These are phyloP conservation scores for Fusarium sp. DNA, from an alignment of 2,329 filamentous ascomycete species.

Conservation along the genomic window DNA sequence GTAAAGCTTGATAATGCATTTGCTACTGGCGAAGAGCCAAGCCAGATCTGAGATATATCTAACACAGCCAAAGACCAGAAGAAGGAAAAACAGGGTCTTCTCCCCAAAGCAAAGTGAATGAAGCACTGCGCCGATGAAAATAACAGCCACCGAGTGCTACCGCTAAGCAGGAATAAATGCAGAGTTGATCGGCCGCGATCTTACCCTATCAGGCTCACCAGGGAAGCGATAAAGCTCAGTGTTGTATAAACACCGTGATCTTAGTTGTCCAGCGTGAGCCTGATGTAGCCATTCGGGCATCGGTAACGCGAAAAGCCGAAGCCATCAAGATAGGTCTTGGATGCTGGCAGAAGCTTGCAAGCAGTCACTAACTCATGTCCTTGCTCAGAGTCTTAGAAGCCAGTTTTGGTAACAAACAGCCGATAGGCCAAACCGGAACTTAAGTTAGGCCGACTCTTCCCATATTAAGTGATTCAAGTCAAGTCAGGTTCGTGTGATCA, in stretches of 20 bases:
- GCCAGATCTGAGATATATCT: not conserved
- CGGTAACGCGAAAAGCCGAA: not conserved
- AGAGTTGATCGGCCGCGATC: not conserved
- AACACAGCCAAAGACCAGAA: not conserved
- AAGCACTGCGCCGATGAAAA: not conserved
- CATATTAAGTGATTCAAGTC: not conserved
- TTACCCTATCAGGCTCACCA: not conserved
- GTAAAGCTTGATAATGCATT: not conserved
- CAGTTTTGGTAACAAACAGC: not conserved
- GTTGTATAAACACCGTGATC: not conserved
- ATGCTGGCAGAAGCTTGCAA: not conserved
- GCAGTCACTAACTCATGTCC: not conserved
- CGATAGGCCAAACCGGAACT: not conserved
- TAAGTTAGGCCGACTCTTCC: not conserved
- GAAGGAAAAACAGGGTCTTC: not conserved
- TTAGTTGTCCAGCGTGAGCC: fast-evolving
- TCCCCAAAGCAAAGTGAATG: not conserved
- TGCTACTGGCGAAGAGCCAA: not conserved
- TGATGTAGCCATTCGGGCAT: not conserved
- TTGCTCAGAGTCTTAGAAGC: not conserved
- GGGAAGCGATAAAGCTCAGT: not conserved
- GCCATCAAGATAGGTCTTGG: not conserved
- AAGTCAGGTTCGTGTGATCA: not conserved
- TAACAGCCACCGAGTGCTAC: not conserved
- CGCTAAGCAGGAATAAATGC: not conserved